These are phyloP conservation scores for Coemansia sp. DNA, from an alignment of 192 early-diverging fungal genomes.

Conservation along the genomic window DNA sequence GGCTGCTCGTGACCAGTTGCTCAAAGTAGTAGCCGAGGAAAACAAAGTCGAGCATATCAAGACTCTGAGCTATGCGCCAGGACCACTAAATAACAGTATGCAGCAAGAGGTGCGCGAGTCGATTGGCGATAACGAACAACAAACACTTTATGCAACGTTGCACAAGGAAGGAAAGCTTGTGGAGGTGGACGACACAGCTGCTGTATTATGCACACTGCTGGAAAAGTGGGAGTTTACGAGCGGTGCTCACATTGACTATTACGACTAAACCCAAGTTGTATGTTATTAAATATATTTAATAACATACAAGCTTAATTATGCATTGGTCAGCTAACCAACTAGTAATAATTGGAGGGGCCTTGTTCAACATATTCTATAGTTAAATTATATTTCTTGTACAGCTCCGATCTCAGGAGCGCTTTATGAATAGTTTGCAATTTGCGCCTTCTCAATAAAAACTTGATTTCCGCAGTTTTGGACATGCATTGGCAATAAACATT, in stretches of 20 bases:
- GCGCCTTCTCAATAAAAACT: neutral
- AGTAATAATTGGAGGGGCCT: too few species aligned
- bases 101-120: slow-evolving; percentile 69
- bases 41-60: slow-evolving; percentile 55
- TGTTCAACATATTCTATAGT: too few species aligned
- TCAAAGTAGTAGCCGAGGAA: slow-evolving; percentile 71
- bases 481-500: neutral
- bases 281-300: too few species aligned
- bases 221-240: slow-evolving; percentile 58
- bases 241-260: slow-evolving; percentile 72
- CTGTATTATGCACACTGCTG: slow-evolving; percentile 62
- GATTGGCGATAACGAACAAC: slow-evolving; percentile 66
- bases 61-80: slow-evolving; percentile 83
- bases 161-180: slow-evolving; percentile 68
- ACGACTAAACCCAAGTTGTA: slow-evolving; percentile 36
- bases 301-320: too few species aligned
- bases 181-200: slow-evolving; percentile 62
- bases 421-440: neutral
- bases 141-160: slow-evolving; percentile 62
- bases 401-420: neutral
- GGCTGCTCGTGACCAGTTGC: slow-evolving; percentile 78
- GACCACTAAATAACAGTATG: slow-evolving; percentile 85
- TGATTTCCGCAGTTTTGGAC: neutral
- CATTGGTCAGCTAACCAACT: neutral
- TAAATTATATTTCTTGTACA: neutral